phyloP scores from a whole-genome alignment of 192 early-diverging fungal genomes.

The Diversispora eburnea region DNA sequence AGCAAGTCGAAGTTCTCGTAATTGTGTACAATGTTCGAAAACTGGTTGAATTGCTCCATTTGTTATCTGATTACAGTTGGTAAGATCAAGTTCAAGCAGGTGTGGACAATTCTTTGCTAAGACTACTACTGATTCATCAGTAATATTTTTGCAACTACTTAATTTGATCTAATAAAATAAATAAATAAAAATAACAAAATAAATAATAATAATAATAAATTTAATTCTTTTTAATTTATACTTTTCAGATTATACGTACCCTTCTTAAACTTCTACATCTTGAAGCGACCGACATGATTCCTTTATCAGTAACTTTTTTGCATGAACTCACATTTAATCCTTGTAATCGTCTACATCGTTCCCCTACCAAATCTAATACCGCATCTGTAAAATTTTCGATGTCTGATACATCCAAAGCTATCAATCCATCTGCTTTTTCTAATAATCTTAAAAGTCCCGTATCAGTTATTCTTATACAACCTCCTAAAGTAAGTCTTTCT shows the following conservation, averaged over 20 bases:
- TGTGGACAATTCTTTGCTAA: constrained; percentile 49
- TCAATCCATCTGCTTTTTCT: constrained; percentile 34
- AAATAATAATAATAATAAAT: background rate
- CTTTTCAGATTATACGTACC: constrained; percentile 36
- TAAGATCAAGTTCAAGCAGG: constrained; percentile 55
- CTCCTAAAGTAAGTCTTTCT: constrained; percentile 51
- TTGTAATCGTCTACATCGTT: constrained; percentile 48
- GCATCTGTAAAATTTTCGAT: constrained; percentile 43
- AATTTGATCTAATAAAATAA: constrained; percentile 49
- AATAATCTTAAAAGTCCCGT: constrained; percentile 43
- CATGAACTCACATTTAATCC: constrained; percentile 53
- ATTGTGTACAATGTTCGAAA: constrained; percentile 42
- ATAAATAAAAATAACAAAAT: background rate
- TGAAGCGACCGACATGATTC: constrained; percentile 42
- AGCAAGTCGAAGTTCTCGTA: constrained; percentile 51
- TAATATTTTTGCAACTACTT: constrained; percentile 47
- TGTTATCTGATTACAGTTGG: constrained; percentile 47
- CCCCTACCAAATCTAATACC: constrained; percentile 42
- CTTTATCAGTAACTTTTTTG: constrained; percentile 44
- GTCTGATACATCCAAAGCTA: constrained; percentile 54
- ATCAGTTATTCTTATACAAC: constrained; percentile 46
- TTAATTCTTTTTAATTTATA: background rate
- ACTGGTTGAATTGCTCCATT: constrained; percentile 42
- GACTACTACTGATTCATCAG: constrained; percentile 43
- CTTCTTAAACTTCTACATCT: constrained; percentile 47